Evolutionary conservation across 495 filamentous ascomycete species (phyloP).

Genomic region (Talaromyces trachyspermus): DNA sequence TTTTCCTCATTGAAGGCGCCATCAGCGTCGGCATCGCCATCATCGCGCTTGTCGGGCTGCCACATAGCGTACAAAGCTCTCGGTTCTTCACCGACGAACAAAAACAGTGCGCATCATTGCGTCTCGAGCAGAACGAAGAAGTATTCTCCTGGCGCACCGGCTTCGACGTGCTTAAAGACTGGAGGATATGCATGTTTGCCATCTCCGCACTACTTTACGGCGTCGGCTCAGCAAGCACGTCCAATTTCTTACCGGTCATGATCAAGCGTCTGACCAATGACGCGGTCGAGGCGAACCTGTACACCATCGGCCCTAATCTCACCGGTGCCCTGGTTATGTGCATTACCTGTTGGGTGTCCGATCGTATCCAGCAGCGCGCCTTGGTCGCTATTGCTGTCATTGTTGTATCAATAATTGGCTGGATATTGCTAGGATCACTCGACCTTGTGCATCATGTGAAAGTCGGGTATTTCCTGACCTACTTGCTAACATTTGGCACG

Average conservation of each 20-base stretch:
- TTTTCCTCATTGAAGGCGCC: constrained; percentile 50
- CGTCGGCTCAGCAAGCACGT: not conserved
- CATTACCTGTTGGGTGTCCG: not conserved
- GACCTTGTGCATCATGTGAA: not conserved
- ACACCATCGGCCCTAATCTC: constrained; percentile 2
- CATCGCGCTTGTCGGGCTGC: constrained; percentile 3
- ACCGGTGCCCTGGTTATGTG: not conserved
- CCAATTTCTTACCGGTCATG: constrained; percentile 1
- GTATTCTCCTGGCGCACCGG: not conserved
- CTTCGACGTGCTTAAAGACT: not conserved
- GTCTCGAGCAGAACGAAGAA: constrained; percentile 4
- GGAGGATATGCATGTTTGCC: not conserved
- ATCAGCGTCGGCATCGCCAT: constrained; percentile 40
- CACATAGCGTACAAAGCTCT: constrained; percentile 3
- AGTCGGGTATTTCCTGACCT: constrained; percentile 2
- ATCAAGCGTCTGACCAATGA: constrained; percentile 2
- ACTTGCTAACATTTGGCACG: not conserved
- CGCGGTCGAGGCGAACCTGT: not conserved
- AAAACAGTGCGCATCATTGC: not conserved
- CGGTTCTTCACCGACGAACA: constrained; percentile 4
- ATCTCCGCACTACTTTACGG: not conserved
- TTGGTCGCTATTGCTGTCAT: not conserved
- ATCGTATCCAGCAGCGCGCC: not conserved
- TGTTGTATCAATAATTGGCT: not conserved
- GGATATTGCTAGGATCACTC: not conserved